A percentile compares a stretch with the other conserved stretches of the same genome.
phyloP scores from a whole-genome alignment of 2,329 filamentous ascomycete species.

The Fusarium piperis region DNA sequence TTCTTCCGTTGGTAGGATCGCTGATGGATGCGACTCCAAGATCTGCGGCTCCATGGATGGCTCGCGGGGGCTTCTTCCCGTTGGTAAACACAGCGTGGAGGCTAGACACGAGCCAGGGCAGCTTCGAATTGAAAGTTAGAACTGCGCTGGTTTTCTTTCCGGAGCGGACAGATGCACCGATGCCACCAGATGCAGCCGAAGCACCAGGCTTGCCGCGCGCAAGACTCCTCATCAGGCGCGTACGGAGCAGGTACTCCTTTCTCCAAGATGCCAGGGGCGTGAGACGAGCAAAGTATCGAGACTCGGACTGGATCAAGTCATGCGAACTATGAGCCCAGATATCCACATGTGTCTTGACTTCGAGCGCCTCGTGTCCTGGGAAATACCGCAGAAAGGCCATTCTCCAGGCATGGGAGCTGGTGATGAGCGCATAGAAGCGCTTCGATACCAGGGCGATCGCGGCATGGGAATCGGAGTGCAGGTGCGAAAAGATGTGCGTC shows the following conservation, averaged over 20 bases:
- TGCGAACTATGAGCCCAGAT: slow-evolving; percentile 57
- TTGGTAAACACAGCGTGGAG: slow-evolving; percentile 80
- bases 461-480: slow-evolving; percentile 85
- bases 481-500: slow-evolving; percentile 89
- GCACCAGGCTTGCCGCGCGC: slow-evolving; percentile 81
- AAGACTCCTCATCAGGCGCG: slow-evolving; percentile 82
- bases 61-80: slow-evolving; percentile 78
- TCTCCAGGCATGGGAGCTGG: slow-evolving; percentile 91
- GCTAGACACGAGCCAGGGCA: slow-evolving; percentile 81
- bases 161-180: slow-evolving; percentile 63
- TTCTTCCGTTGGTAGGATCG: slow-evolving; percentile 79
- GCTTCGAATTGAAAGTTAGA: slow-evolving; percentile 85
- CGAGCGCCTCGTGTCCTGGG: slow-evolving; percentile 69
- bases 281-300: slow-evolving; percentile 82
- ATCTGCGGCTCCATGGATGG: slow-evolving; percentile 85
- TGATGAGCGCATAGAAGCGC: slow-evolving; percentile 86
- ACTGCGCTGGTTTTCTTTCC: slow-evolving; percentile 77
- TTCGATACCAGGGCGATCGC: slow-evolving; percentile 87
- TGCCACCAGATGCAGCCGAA: slow-evolving; percentile 57
- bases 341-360: slow-evolving; percentile 48
- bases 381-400: slow-evolving; percentile 93
- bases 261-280: slow-evolving; percentile 91
- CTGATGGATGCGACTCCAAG: slow-evolving; percentile 81
- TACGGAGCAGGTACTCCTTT: slow-evolving; percentile 92
- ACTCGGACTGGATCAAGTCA: slow-evolving; percentile 73